Evolutionary conservation across 345 rosid species (phyloP).

Genomic region (Rhodamnia argentea): DNA sequence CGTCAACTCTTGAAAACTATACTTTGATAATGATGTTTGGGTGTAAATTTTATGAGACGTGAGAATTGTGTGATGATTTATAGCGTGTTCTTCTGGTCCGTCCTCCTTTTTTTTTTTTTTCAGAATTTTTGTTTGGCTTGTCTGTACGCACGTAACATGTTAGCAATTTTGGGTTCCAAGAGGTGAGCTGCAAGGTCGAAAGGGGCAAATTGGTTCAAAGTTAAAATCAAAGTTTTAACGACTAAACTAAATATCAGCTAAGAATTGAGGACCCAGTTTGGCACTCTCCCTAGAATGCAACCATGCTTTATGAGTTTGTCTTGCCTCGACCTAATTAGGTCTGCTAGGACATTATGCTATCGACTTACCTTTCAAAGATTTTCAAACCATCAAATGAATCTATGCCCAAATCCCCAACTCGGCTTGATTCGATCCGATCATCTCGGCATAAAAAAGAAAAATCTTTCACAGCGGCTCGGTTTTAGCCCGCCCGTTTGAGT

Average conservation of each 20-base stretch:
- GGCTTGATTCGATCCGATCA: background rate
- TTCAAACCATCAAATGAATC: background rate
- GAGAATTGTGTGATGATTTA: no score
- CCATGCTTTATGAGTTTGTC: background rate
- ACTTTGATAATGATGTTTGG: no score
- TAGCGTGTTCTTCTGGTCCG: no score
- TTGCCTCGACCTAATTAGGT: background rate
- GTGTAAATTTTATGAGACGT: no score
- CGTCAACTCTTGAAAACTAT: no score
- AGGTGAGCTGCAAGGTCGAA: rapidly evolving
- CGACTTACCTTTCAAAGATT: background rate
- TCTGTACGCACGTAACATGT: background rate
- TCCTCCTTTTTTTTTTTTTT: no score
- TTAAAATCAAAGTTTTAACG: no score
- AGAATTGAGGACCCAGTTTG: no score
- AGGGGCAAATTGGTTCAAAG: background rate
- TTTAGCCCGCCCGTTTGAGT: background rate
- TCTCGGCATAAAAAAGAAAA: rapidly evolving
- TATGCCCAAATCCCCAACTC: background rate
- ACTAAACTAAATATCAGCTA: no score
- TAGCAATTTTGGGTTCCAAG: background rate
- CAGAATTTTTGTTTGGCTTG: background rate
- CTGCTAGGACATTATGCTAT: background rate
- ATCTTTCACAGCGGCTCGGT: background rate
- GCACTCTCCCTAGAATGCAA: background rate